These are phyloP conservation scores for Conticribra guillardii DNA, from an alignment of 108 stramenopile species.

Conservation along the genomic window DNA sequence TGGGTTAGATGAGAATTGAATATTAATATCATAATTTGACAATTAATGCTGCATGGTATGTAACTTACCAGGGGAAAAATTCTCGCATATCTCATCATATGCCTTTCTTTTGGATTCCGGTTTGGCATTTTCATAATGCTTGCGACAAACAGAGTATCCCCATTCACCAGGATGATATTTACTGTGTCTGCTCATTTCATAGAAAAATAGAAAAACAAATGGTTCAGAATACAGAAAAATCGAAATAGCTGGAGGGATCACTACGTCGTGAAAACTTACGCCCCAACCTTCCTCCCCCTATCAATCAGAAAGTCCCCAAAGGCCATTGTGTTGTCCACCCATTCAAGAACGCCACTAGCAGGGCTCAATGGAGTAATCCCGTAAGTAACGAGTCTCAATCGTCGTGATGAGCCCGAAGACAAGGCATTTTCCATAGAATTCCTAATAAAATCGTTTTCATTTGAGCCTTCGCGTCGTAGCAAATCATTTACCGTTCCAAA, in stretches of 20 bases:
- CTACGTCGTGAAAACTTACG: too few species aligned
- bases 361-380: constrained; percentile 90
- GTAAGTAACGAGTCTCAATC: constrained; percentile 84
- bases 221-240: too few species aligned
- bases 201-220: too few species aligned
- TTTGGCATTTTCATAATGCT: constrained; percentile 31
- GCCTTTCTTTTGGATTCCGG: constrained; percentile 46
- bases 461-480: constrained; percentile 48
- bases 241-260: too few species aligned
- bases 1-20: background rate
- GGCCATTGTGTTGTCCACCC: constrained; percentile 91
- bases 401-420: constrained; percentile 11
- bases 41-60: too few species aligned
- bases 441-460: constrained; percentile 15
- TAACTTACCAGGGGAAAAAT: constrained; percentile 76
- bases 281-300: constrained; percentile 49
- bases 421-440: constrained; percentile 6
- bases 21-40: background rate
- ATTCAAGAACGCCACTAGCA: constrained; percentile 93
- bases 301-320: constrained; percentile 63
- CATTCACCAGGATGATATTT: constrained; percentile 82
- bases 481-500: constrained; percentile 91
- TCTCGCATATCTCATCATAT: constrained; percentile 69
- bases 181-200: too few species aligned
- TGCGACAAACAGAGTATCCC: background rate